phyloP scores from a whole-genome alignment of 1,139 yeast genomes.

The Pichia sp. region DNA sequence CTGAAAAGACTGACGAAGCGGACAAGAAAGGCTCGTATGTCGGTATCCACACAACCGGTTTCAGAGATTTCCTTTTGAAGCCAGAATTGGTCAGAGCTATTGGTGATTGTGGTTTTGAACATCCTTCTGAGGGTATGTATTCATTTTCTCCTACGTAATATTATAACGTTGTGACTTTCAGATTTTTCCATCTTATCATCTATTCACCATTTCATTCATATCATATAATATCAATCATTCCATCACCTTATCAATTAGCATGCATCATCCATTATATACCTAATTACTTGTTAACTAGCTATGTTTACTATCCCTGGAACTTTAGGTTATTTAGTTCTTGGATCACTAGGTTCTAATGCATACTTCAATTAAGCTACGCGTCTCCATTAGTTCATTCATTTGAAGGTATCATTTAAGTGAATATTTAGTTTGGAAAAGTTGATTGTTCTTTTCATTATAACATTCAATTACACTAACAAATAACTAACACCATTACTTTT shows the following conservation, averaged over 20 bases:
- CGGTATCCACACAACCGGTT: conserved; percentile 97
- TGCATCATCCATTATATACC: not conserved
- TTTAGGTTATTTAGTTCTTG: not conserved
- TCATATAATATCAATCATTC: not conserved
- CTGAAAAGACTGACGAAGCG: conserved; percentile 48
- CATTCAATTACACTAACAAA: not conserved
- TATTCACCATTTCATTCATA: not conserved
- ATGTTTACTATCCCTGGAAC: not conserved
- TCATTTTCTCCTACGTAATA: not conserved
- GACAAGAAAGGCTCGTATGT: conserved; percentile 97
- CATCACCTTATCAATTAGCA: not conserved
- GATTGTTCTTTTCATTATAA: not conserved
- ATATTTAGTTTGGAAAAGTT: not conserved
- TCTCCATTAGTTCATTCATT: not conserved
- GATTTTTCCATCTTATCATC: not conserved
- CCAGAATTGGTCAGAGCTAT: conserved; percentile 96
- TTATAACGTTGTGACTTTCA: not conserved
- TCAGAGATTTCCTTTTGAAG: conserved; percentile 93
- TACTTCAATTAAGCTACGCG: not conserved
- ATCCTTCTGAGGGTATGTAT: conserved; percentile 94
- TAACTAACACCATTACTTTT: not conserved
- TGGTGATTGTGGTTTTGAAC: conserved; percentile 99
- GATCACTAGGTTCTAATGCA: no score
- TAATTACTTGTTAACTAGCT: not conserved
- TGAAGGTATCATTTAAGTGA: not conserved